Conservation (phyloP, 805 yeast genomes). For the Yamadazyma olivae region DNA sequence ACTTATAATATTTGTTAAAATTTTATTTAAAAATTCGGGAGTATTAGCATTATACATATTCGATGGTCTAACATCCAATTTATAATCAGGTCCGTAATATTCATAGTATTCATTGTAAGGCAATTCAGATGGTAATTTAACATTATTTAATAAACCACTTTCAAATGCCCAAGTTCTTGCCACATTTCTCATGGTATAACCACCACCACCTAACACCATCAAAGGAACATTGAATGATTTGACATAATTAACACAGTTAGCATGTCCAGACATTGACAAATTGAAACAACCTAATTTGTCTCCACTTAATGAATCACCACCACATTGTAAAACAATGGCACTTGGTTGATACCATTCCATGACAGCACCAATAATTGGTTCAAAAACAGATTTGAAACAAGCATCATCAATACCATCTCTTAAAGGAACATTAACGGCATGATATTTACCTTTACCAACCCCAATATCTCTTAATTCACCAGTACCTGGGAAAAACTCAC, state of each 20-base stretch:
- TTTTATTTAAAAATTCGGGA: constrained; percentile 85
- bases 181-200: constrained; percentile 96
- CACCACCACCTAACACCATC: constrained; percentile 97
- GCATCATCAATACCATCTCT: constrained; percentile 96
- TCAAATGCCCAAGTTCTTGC: constrained; percentile 95
- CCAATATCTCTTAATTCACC: constrained; percentile 92
- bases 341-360: constrained; percentile 91
- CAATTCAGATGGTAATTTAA: constrained; percentile 67
- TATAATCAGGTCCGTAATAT: constrained; percentile 96
- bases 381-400: constrained; percentile 78
- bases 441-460: constrained; percentile 85
- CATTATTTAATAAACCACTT: constrained; percentile 82
- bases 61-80: constrained; percentile 89
- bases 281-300: constrained; percentile 96
- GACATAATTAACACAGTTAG: constrained; percentile 89
- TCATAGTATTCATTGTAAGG: constrained; percentile 97
- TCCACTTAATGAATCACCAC: constrained; percentile 95
- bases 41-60: constrained; percentile 96
- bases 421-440: constrained; percentile 86
- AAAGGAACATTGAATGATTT: constrained; percentile 83
- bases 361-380: constrained; percentile 76
- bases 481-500: constrained; percentile 97
- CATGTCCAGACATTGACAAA: constrained; percentile 90
- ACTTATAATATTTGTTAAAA: constrained; percentile 68
- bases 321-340: constrained; percentile 96